These are phyloP conservation scores for Mycosphaerella sp. DNA, from an alignment of 2,329 filamentous ascomycete species.

Conservation along the genomic window DNA sequence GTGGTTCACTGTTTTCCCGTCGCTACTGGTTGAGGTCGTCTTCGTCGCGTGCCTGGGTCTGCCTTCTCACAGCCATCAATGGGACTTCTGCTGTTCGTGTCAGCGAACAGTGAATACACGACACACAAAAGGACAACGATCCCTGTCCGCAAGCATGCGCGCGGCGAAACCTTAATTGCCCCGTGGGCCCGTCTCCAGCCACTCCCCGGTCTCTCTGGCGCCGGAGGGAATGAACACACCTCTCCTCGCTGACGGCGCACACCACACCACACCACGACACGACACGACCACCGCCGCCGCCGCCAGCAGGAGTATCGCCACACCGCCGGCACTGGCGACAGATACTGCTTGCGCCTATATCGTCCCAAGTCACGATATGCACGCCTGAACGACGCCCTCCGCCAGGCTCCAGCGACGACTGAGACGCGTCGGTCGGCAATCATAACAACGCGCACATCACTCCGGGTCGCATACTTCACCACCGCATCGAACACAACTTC, in stretches of 20 bases:
- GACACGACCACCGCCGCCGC: no score
- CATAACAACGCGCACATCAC: constrained; percentile 22
- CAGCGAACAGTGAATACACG: not conserved
- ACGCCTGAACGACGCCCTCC: constrained; percentile 6
- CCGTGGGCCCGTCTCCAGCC: no score
- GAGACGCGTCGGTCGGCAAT: constrained; percentile 9
- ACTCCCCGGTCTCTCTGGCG: no score
- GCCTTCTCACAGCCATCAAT: not conserved
- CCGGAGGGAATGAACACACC: no score
- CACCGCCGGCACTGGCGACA: no score
- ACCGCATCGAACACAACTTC: constrained; percentile 1
- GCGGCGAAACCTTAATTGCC: no score
- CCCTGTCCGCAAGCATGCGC: not conserved
- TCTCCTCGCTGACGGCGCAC: no score
- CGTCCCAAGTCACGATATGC: constrained; percentile 9
- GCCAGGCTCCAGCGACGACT: constrained; percentile 2
- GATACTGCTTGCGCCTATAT: not conserved
- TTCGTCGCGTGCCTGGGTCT: not conserved
- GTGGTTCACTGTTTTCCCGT: not conserved
- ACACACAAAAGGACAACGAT: not conserved
- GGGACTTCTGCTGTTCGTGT: not conserved
- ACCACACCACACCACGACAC: no score
- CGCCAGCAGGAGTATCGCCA: no score
- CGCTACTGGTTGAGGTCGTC: not conserved
- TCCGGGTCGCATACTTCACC: constrained; percentile 13